These are phyloP conservation scores for Extremus antarcticus DNA, from an alignment of 495 filamentous ascomycete species.

Conservation along the genomic window DNA sequence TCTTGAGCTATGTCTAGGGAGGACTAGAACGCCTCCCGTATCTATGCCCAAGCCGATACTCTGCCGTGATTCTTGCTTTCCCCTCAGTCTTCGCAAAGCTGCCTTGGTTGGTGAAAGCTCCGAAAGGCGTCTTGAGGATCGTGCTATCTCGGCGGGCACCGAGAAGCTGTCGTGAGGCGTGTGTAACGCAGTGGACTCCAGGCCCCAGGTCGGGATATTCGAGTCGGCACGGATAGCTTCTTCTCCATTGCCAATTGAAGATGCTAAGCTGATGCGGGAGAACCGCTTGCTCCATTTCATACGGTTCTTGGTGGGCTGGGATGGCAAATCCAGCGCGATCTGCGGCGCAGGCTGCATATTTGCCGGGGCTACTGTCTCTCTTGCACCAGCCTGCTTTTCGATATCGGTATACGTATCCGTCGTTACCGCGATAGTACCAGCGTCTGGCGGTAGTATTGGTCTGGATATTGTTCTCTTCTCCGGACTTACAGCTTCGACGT, in stretches of 20 bases:
- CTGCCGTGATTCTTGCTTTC: conserved; percentile 3
- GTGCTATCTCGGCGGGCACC: conserved; percentile 26
- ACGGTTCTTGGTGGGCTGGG: not conserved
- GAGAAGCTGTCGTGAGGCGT: conserved; percentile 28
- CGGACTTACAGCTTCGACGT: conserved; percentile 12
- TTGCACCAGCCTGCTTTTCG: conserved; percentile 16
- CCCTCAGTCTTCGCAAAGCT: conserved; percentile 6
- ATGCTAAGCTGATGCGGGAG: conserved; percentile 14
- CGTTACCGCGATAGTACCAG: not conserved
- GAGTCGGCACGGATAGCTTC: conserved; percentile 20
- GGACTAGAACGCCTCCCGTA: not conserved
- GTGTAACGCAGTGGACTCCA: conserved; percentile 18
- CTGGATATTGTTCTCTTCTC: conserved; percentile 23
- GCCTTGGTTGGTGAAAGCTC: conserved; percentile 20
- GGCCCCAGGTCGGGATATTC: conserved; percentile 24
- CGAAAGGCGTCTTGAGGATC: conserved; percentile 18
- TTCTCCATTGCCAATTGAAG: conserved; percentile 23
- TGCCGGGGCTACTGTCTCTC: not conserved
- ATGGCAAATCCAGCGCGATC: conserved; percentile 16
- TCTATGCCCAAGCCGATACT: conserved; percentile 17
- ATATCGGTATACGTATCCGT: conserved; percentile 17
- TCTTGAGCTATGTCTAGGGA: conserved; percentile 10
- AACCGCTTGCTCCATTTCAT: conserved; percentile 15
- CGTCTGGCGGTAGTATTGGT: conserved; percentile 9
- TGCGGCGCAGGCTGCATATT: conserved; percentile 23